A percentile compares a stretch with the other conserved stretches of the same genome.
Evolutionary conservation across 2,329 filamentous ascomycete genomes (phyloP).

Genomic region (Elsinoe perseae): DNA sequence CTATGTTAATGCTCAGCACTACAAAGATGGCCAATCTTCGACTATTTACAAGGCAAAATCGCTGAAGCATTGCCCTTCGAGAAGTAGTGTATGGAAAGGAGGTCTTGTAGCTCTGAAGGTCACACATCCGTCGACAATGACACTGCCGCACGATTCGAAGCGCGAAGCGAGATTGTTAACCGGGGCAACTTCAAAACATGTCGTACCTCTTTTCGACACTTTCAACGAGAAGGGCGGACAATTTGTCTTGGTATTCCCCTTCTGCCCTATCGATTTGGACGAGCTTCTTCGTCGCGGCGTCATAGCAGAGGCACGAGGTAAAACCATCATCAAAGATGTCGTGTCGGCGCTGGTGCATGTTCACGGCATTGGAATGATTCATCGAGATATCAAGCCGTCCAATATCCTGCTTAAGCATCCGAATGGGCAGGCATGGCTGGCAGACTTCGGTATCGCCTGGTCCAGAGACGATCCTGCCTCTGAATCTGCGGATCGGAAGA

Average conservation of each 20-base stretch:
- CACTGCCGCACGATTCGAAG: slow-evolving; percentile 72
- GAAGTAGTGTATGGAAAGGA: slow-evolving; percentile 17
- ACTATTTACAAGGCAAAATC: slow-evolving; percentile 65
- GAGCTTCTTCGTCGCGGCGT: slow-evolving; percentile 51
- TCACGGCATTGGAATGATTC: slow-evolving; percentile 70
- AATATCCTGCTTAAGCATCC: slow-evolving; percentile 50
- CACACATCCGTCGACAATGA: slow-evolving; percentile 63
- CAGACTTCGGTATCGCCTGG: slow-evolving; percentile 68
- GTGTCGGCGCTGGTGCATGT: slow-evolving; percentile 64
- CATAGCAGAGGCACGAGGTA: slow-evolving; percentile 35
- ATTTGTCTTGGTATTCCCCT: slow-evolving; percentile 79
- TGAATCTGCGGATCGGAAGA: slow-evolving; percentile 62
- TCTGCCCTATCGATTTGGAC: slow-evolving; percentile 65
- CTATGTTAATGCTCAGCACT: slow-evolving; percentile 50
- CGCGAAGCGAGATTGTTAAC: slow-evolving; percentile 71
- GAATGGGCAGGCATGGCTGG: slow-evolving; percentile 66
- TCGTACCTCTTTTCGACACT: slow-evolving; percentile 63
- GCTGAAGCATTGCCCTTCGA: slow-evolving; percentile 24
- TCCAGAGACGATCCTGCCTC: slow-evolving; percentile 49
- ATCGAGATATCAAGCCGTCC: slow-evolving; percentile 89
- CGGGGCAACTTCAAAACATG: slow-evolving; percentile 47
- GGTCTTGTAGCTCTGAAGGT: slow-evolving; percentile 69
- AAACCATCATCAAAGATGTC: slow-evolving; percentile 55
- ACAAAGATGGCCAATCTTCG: slow-evolving; percentile 66
- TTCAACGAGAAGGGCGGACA: slow-evolving; percentile 62